phyloP scores from a whole-genome alignment of 192 early-diverging fungal species.

The Phycomyces blakesleeanus region DNA sequence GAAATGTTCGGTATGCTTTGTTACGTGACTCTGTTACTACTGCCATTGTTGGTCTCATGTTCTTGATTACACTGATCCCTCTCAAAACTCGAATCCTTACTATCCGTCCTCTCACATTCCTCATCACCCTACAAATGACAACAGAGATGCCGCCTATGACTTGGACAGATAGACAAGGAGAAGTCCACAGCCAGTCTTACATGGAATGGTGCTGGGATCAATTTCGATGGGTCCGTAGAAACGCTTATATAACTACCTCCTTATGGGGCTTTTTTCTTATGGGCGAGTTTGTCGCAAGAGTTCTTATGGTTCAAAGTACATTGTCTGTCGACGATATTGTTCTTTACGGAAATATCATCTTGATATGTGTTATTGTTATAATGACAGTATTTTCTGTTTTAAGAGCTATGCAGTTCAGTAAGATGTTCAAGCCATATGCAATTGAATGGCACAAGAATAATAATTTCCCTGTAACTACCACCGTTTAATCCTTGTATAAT shows the following conservation, averaged over 20 bases:
- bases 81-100: conserved; percentile 27
- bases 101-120: conserved; percentile 30
- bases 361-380: conserved; percentile 13
- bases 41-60: conserved; percentile 28
- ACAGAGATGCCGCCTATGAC: conserved; percentile 18
- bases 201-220: conserved; percentile 36
- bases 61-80: conserved; percentile 39
- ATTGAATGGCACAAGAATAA: neutral
- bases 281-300: conserved; percentile 37
- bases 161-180: conserved; percentile 28
- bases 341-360: conserved; percentile 33
- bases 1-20: conserved; percentile 34
- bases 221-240: conserved; percentile 22
- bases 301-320: conserved; percentile 36
- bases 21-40: conserved; percentile 42
- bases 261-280: conserved; percentile 35
- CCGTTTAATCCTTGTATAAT: too few species aligned
- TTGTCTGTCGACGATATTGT: conserved; percentile 37
- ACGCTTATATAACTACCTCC: conserved; percentile 18
- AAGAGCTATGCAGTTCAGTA: neutral
- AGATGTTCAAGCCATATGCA: neutral
- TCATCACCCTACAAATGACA: conserved; percentile 30
- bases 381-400: conserved; percentile 7
- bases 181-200: neutral
- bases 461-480: neutral